Base-by-base conservation (phyloP, 1,284 basidiomycete species). In the Dichomitus squalens region DNA sequence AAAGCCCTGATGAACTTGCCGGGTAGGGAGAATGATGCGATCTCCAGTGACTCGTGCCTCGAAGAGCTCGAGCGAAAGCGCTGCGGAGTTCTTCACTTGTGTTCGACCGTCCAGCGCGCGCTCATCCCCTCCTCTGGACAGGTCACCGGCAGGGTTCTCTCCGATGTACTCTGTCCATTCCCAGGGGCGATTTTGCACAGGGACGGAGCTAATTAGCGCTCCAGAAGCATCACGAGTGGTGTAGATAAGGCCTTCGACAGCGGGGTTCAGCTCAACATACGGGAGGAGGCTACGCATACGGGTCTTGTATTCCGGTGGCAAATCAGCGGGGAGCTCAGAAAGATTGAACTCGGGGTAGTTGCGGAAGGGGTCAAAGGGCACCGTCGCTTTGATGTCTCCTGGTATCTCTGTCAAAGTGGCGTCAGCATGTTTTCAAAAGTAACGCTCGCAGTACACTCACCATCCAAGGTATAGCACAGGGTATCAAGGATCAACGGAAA, bases 111-210 rank as follows among this genome's bases (percentile, higher is more conserved):
- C 76, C 23, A 66, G 68, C 11, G 75, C 73, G 34, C 70, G 67
- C 29, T 78, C 75, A 33, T 76, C 77, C 39, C 74, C 78, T 52
- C 73, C 75, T 9, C 49, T 43, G 11, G 52, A 49, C 4, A 70
- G 55, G 38, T 82, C 80, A 14, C 72, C 54, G 7, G 69, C 57
- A 4, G 74, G 65, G 2, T 79, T 76, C 58, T 91, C 89, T 3
- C 88, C 88, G 1, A 92, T 69, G 68, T 87, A 84, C 69, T 92
- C 91, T 7, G 86, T 82, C 91, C 90, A 93, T 70, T 93, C 91
- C 90, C 90, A 93, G 12, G 91, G 89, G 40, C 85, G 80, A 68
- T 90, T 88, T 56, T 83, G 76, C 18, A 92, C 87, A 0, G 82
- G 77, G 11, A 73, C 68, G 20, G 80, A 79, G 55, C 77, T 73